phyloP scores from a whole-genome alignment of 108 stramenopile genomes.

The Pseudonitzschia multistriata region DNA sequence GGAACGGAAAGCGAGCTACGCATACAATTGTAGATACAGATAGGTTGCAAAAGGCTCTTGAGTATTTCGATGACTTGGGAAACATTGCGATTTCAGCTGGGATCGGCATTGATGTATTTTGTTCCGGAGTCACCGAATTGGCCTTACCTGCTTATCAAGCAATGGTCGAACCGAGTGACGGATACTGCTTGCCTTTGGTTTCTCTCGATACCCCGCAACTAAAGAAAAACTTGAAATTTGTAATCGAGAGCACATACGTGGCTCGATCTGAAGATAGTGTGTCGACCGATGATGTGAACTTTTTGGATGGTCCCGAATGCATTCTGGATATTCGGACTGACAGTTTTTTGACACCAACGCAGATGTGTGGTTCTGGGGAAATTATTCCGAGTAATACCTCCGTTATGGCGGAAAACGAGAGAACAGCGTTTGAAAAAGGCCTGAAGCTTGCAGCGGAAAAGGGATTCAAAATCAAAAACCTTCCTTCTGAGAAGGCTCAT shows the following conservation, averaged over 20 bases:
- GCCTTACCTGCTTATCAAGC: conserved; percentile 53
- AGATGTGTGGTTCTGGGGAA: conserved; percentile 50
- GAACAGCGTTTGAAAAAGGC: conserved; percentile 39
- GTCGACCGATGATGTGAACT: neutral
- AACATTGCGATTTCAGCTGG: conserved; percentile 34
- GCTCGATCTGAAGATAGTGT: conserved; percentile 16
- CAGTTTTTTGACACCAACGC: conserved; percentile 42
- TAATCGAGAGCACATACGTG: conserved; percentile 39
- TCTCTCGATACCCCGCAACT: conserved; percentile 32
- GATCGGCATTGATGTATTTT: conserved; percentile 54
- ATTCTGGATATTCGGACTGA: conserved; percentile 47
- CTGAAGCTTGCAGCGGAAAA: conserved; percentile 34
- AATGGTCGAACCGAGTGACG: conserved; percentile 54
- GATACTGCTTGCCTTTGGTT: conserved; percentile 44
- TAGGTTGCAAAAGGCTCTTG: conserved; percentile 34
- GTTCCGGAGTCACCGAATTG: conserved; percentile 40
- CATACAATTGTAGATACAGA: conserved; percentile 38
- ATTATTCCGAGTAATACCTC: conserved; percentile 23
- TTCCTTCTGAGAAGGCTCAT: conserved; percentile 39
- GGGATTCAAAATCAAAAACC: conserved; percentile 33
- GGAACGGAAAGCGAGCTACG: neutral
- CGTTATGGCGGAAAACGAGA: conserved; percentile 34
- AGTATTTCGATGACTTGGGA: conserved; percentile 38
- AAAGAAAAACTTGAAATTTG: conserved; percentile 32
- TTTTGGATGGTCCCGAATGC: conserved; percentile 35